Evolutionary conservation across 2,329 filamentous ascomycete species (phyloP).

Genomic region (Ophiostoma himal-ulmi): DNA sequence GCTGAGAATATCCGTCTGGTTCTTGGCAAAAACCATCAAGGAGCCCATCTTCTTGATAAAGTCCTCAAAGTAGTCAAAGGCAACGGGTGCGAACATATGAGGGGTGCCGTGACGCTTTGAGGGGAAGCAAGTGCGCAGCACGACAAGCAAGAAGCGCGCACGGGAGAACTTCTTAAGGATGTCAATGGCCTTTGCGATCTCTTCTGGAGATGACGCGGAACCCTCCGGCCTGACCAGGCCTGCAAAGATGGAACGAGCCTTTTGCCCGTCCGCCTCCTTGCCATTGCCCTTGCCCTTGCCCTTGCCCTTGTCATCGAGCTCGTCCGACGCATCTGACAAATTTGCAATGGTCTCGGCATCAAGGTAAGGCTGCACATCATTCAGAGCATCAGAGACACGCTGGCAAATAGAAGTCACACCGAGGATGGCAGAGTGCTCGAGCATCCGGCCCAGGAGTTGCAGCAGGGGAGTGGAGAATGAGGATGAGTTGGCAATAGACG

Average conservation of each 20-base stretch:
- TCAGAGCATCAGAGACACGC: conserved; percentile 64
- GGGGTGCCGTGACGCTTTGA: conserved; percentile 58
- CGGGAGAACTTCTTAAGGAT: conserved; percentile 73
- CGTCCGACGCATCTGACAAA: not conserved
- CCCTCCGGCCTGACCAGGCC: conserved; percentile 52
- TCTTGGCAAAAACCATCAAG: conserved; percentile 72
- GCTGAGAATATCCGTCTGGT: conserved; percentile 73
- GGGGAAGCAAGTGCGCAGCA: conserved; percentile 68
- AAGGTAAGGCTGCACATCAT: conserved; percentile 62
- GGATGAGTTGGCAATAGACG: conserved; percentile 64
- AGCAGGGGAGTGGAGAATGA: conserved; percentile 64
- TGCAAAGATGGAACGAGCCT: conserved; percentile 58
- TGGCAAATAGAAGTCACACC: conserved; percentile 75
- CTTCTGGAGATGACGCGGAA: conserved; percentile 31
- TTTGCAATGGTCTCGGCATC: conserved; percentile 30
- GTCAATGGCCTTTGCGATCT: conserved; percentile 60
- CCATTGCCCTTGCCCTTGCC: conserved; percentile 9
- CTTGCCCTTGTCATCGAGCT: not conserved
- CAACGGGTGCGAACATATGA: conserved; percentile 69
- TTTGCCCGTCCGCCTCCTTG: not conserved
- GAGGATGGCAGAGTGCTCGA: conserved; percentile 74
- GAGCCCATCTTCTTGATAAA: conserved; percentile 70
- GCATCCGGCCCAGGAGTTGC: conserved; percentile 67
- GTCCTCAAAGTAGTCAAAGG: conserved; percentile 75
- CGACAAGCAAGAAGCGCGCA: conserved; percentile 68